Percentiles rank a stretch among this genome's conserved stretches.
These are phyloP conservation scores for Trichothecium sympodiale DNA, from an alignment of 2,329 filamentous ascomycete genomes.

Conservation along the genomic window DNA sequence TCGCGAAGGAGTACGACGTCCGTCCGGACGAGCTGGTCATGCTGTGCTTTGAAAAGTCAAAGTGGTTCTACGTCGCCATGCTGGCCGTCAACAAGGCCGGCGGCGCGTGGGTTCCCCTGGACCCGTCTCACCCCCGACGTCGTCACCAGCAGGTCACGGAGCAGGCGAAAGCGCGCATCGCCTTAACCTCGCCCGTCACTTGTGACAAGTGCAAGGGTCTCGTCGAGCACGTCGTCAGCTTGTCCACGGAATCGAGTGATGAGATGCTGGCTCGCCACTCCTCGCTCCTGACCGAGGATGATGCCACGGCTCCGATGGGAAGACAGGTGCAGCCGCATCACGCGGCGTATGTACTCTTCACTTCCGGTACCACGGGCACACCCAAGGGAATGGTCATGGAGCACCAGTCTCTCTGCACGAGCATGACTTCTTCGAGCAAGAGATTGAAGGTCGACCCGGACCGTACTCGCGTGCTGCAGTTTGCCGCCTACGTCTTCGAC, in stretches of 20 bases:
- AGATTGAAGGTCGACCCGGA: not conserved
- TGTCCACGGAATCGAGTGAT: too few relatives aligned
- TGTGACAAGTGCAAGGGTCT: too few relatives aligned
- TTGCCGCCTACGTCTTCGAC: constrained; percentile 1
- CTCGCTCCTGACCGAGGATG: too few relatives aligned
- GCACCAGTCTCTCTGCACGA: constrained; percentile 4
- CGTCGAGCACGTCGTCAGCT: too few relatives aligned
- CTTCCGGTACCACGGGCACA: constrained; percentile 5
- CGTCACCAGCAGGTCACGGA: too few relatives aligned
- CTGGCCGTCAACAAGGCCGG: constrained; percentile 16
- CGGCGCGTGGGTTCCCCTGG: constrained; percentile 18
- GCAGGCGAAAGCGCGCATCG: not conserved
- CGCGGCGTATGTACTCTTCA: constrained; percentile 7
- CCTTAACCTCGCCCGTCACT: too few relatives aligned
- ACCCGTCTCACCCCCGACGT: constrained; percentile 4
- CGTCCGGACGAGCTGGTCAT: too few relatives aligned
- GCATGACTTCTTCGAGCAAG: not conserved
- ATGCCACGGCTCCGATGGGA: too few relatives aligned
- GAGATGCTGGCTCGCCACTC: too few relatives aligned
- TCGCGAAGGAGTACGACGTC: too few relatives aligned
- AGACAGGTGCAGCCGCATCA: too few relatives aligned
- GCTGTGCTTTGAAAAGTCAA: constrained; percentile 16
- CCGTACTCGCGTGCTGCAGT: not conserved
- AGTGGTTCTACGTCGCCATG: constrained; percentile 14
- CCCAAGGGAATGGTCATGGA: constrained; percentile 5